A percentile compares a stretch with the other conserved stretches of the same genome.
phyloP scores from a whole-genome alignment of 441 rosid species.

The Syzygium malaccense region DNA sequence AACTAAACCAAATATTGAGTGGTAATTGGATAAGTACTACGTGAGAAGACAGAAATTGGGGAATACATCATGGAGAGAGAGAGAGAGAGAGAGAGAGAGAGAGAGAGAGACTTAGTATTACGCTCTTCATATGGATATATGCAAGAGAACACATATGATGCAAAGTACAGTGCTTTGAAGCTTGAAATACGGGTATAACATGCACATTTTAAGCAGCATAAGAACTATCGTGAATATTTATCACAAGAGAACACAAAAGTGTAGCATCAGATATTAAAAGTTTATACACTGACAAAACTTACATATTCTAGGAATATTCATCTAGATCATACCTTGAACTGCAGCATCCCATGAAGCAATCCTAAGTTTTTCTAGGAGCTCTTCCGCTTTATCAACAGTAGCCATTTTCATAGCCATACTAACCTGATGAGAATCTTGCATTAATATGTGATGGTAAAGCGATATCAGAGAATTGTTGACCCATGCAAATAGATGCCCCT shows the following conservation, averaged over 20 bases:
- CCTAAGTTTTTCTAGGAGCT: constrained; percentile 80
- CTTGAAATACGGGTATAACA: background rate
- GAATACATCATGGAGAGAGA: background rate
- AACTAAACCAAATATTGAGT: background rate
- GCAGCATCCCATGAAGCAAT: constrained; percentile 85
- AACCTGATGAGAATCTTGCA: constrained; percentile 33
- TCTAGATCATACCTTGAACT: constrained; percentile 52
- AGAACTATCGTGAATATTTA: background rate
- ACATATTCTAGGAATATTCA: background rate
- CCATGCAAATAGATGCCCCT: background rate
- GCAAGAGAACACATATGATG: background rate
- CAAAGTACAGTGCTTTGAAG: background rate
- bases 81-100: background rate
- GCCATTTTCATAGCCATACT: constrained; percentile 98
- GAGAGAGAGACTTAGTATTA: background rate
- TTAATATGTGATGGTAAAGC: background rate
- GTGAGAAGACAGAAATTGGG: background rate
- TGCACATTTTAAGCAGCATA: background rate
- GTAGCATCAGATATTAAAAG: background rate
- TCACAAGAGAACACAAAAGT: background rate
- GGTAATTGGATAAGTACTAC: background rate
- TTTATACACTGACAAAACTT: background rate
- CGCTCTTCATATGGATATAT: background rate
- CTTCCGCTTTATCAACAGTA: constrained; percentile 72
- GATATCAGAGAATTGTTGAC: background rate